Evolutionary conservation across 768 basidiomycete genomes (phyloP).

Genomic region (Amanita molliuscula): DNA sequence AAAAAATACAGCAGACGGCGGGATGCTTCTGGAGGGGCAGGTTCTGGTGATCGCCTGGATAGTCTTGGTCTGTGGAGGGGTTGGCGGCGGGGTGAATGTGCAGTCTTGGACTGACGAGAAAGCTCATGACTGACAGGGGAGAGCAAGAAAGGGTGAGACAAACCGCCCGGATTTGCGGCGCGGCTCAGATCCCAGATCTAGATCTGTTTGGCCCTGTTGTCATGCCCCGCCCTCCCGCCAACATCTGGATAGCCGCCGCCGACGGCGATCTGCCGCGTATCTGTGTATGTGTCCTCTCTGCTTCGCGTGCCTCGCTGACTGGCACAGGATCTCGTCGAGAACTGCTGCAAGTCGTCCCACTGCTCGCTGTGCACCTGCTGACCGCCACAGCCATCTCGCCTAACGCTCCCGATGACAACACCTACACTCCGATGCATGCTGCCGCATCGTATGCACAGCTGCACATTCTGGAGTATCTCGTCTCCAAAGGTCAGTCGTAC

Average conservation of each 20-base stretch:
- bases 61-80: conserved; percentile 10
- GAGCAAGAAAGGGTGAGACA: conserved; percentile 10
- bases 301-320: conserved; percentile 4
- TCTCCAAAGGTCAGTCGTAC: conserved; percentile 44
- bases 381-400: conserved; percentile 47
- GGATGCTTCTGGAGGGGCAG: conserved; percentile 45
- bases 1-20: conserved; percentile 72
- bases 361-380: conserved; percentile 19
- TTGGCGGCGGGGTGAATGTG: conserved; percentile 8
- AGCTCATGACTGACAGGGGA: conserved; percentile 15
- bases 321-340: conserved; percentile 48
- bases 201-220: conserved; percentile 16
- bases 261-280: conserved; percentile 82
- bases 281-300: conserved; percentile 31
- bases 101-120: conserved; percentile 11
- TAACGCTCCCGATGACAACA: conserved; percentile 58
- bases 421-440: conserved; percentile 90
- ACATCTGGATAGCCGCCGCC: conserved; percentile 90
- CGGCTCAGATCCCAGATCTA: conserved; percentile 20
- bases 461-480: conserved; percentile 65
- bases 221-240: conserved; percentile 27
- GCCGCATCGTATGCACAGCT: conserved; percentile 88
- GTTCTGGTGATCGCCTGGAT: conserved; percentile 25
- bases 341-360: conserved; percentile 34
- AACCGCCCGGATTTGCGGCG: conserved; percentile 3